A percentile compares a stretch with the other conserved stretches of the same genome.
Conservation (phyloP, 805 yeast genomes). For the Suhomyces pyralidae region DNA sequence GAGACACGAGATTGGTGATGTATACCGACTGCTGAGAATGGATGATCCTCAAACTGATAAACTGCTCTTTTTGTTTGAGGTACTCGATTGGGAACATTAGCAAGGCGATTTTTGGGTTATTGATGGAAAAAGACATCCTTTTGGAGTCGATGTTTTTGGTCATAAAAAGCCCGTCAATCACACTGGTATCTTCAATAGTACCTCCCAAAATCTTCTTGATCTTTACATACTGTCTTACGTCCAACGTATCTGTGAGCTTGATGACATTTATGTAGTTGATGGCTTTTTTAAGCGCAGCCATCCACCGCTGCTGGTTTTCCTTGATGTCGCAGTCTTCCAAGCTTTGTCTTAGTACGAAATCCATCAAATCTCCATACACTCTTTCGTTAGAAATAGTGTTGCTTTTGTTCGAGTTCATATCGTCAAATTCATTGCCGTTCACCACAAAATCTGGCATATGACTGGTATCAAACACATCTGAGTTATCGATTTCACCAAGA, state of each 20-base stretch:
- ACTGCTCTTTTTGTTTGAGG: constrained; percentile 68
- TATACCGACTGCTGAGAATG: constrained; percentile 86
- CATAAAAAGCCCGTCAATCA: constrained; percentile 77
- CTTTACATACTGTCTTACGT: constrained; percentile 85
- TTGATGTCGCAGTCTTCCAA: constrained; percentile 58
- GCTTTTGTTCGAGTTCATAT: constrained; percentile 5
- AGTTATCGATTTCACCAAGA: background rate
- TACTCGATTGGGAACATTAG: constrained; percentile 90
- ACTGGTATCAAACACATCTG: background rate
- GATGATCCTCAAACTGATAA: constrained; percentile 78
- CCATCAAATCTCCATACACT: constrained; percentile 42
- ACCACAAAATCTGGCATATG: background rate
- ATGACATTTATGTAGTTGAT: constrained; percentile 56
- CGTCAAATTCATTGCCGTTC: constrained; percentile 3
- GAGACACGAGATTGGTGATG: constrained; percentile 71
- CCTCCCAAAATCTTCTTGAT: constrained; percentile 85
- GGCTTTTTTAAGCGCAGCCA: constrained; percentile 44
- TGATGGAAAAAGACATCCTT: constrained; percentile 64
- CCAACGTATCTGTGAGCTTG: constrained; percentile 71
- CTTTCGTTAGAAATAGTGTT: constrained; percentile 9
- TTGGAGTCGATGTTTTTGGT: constrained; percentile 80
- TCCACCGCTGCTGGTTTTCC: constrained; percentile 56
- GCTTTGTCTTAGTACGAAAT: constrained; percentile 55
- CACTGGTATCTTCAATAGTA: constrained; percentile 46
- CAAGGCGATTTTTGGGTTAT: constrained; percentile 72